Conservation (phyloP, 192 early-diverging fungal genomes). For the Podila horticola region DNA sequence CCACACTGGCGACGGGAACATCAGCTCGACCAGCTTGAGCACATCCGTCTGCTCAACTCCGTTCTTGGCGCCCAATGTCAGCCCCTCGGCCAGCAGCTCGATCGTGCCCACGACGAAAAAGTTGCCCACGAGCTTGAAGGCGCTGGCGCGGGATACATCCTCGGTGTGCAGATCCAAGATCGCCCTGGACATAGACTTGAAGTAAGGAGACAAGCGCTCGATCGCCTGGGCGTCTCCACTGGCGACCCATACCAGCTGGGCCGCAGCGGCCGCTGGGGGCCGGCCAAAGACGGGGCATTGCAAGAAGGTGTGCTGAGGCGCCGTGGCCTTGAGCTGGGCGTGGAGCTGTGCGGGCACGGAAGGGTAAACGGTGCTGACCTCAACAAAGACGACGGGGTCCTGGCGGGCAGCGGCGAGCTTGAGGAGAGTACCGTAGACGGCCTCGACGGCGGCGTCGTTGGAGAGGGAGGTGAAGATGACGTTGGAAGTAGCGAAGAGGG, state of each 20-base stretch:
- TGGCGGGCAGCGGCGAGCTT: conserved; percentile 3
- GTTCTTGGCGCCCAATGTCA: conserved; percentile 64
- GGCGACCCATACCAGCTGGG: conserved; percentile 62
- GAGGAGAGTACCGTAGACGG: conserved; percentile 56
- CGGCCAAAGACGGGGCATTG: conserved; percentile 69
- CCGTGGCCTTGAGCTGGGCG: conserved; percentile 17
- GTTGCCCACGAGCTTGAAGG: conserved; percentile 76
- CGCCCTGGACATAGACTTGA: conserved; percentile 59
- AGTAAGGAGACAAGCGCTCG: conserved; percentile 46
- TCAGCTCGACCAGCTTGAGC: conserved; percentile 58
- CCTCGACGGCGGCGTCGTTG: conserved; percentile 67
- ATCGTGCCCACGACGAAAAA: conserved; percentile 67
- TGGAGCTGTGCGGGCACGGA: conserved; percentile 36
- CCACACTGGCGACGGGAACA: conserved; percentile 60
- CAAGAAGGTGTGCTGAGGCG: conserved; percentile 41
- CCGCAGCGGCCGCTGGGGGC: conserved; percentile 58
- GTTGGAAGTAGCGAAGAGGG: conserved; percentile 54
- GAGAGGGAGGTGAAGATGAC: conserved; percentile 71
- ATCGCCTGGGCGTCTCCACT: conserved; percentile 59
- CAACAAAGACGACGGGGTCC: conserved; percentile 60
- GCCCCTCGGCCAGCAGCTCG: conserved; percentile 72
- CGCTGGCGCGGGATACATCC: conserved; percentile 53
- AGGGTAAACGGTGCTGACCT: conserved; percentile 69
- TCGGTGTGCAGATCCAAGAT: conserved; percentile 60
- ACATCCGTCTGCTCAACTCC: conserved; percentile 62